phyloP scores from a whole-genome alignment of 352 stramenopile species.

The Globisporangium lucens region DNA sequence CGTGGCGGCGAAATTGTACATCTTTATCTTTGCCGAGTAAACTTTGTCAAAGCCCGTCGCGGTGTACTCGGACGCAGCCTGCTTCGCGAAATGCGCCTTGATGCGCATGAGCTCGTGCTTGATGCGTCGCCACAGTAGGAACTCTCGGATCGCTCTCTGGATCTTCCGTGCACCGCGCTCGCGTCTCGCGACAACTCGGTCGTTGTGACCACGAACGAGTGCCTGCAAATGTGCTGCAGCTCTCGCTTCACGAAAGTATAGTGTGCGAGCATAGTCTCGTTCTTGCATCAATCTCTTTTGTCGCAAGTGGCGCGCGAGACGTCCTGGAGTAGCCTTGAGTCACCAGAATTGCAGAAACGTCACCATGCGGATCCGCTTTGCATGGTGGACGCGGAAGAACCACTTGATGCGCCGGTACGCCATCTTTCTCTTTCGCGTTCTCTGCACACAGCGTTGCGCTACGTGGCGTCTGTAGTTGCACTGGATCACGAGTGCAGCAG shows the following conservation, averaged over 20 bases:
- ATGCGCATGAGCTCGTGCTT: slow-evolving; percentile 34
- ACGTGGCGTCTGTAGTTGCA: slow-evolving; percentile 35
- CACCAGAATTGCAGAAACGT: slow-evolving; percentile 70
- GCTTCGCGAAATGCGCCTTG: slow-evolving; percentile 24
- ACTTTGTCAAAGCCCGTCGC: slow-evolving; percentile 20
- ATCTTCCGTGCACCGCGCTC: slow-evolving; percentile 49
- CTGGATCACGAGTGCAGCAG: slow-evolving; percentile 45
- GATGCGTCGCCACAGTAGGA: slow-evolving; percentile 39
- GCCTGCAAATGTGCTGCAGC: slow-evolving; percentile 52
- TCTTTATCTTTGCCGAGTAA: slow-evolving; percentile 26
- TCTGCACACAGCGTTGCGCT: slow-evolving; percentile 26
- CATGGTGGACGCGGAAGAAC: slow-evolving; percentile 63
- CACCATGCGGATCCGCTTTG: slow-evolving; percentile 33
- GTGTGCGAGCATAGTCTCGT: slow-evolving; percentile 11
- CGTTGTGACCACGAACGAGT: slow-evolving; percentile 44
- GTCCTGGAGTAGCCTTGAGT: slow-evolving; percentile 44
- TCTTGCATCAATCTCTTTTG: slow-evolving; percentile 16
- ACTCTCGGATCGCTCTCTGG: slow-evolving; percentile 35
- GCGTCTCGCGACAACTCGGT: slow-evolving; percentile 27
- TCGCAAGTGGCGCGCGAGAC: slow-evolving; percentile 48
- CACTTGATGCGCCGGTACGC: slow-evolving; percentile 77
- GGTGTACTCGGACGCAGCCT: slow-evolving; percentile 26
- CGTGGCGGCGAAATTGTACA: slow-evolving; percentile 41
- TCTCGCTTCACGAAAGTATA: slow-evolving; percentile 26
- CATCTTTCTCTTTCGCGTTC: slow-evolving; percentile 34